Percentiles rank a stretch among this genome's conserved stretches.
These are phyloP conservation scores for Hypoxylon sp. DNA, from an alignment of 2,329 filamentous ascomycete genomes.

Conservation along the genomic window DNA sequence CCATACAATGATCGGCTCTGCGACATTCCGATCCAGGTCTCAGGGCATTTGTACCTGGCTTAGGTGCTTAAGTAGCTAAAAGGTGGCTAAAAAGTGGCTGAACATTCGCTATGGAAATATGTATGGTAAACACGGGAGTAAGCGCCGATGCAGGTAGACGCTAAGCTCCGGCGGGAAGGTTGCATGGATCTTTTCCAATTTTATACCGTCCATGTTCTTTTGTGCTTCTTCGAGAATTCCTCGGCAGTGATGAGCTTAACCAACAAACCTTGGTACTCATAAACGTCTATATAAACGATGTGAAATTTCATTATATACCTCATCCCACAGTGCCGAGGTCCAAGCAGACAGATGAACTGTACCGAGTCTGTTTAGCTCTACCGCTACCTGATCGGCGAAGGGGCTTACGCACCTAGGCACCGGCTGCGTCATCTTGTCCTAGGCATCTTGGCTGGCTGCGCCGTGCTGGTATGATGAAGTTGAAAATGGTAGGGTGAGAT, in stretches of 20 bases:
- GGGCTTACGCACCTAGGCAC: neutral
- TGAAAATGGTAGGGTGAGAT: conserved; percentile 1
- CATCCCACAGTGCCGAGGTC: neutral
- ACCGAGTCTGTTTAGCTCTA: neutral
- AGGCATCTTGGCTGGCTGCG: neutral
- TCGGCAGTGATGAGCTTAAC: conserved; percentile 4
- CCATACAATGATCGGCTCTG: neutral
- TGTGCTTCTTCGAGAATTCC: neutral
- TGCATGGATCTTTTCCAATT: conserved; percentile 13
- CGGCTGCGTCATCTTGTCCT: conserved; percentile 11
- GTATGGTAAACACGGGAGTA: conserved; percentile 16
- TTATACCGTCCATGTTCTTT: conserved; percentile 10
- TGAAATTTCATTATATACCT: neutral
- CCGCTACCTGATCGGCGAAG: neutral
- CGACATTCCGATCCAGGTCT: conserved; percentile 4
- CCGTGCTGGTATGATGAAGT: neutral
- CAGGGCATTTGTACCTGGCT: too few species aligned
- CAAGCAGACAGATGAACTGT: neutral
- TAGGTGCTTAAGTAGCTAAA: conserved; percentile 9
- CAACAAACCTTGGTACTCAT: too few species aligned
- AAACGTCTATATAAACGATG: neutral
- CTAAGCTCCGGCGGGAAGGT: conserved; percentile 26
- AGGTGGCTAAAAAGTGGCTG: conserved; percentile 34
- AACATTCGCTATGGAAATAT: conserved; percentile 9
- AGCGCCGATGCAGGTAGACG: conserved; percentile 12